A percentile compares a stretch with the other conserved stretches of the same genome.
Conservation (phyloP, 257 asterid species). For the Leptodermis oblonga region DNA sequence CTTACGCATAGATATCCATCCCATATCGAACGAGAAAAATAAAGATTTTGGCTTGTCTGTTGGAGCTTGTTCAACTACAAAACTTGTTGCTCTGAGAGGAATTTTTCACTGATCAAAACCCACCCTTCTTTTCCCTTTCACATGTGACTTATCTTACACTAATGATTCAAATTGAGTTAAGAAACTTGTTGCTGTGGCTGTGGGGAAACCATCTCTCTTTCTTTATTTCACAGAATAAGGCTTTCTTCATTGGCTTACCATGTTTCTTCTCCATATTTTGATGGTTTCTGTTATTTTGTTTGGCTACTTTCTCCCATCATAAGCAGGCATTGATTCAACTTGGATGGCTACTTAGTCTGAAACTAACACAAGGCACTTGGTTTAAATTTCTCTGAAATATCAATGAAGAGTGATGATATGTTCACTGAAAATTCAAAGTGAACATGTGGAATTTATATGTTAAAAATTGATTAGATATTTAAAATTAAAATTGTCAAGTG, state of each 20-base stretch:
- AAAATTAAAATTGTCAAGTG: no score
- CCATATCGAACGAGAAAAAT: slow-evolving; percentile 32
- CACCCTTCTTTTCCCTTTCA: not conserved
- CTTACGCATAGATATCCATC: slow-evolving; percentile 22
- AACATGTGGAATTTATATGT: no score
- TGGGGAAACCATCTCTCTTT: not conserved
- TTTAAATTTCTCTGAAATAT: no score
- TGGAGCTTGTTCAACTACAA: slow-evolving; percentile 20
- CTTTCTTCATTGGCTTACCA: not conserved
- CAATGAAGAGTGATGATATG: no score
- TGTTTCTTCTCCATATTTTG: not conserved
- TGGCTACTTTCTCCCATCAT: no score
- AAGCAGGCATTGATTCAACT: no score
- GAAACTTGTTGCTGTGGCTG: slow-evolving; percentile 2
- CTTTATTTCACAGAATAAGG: slow-evolving; percentile 1
- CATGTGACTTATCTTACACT: not conserved
- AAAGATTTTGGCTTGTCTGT: slow-evolving; percentile 27
- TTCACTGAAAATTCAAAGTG: no score
- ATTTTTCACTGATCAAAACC: not conserved
- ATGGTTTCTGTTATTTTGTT: no score
- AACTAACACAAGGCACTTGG: no score
- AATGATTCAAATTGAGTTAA: slow-evolving; percentile 6
- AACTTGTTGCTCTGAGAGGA: slow-evolving; percentile 14
- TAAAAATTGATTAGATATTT: no score
- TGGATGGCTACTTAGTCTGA: no score